Evolutionary conservation across 1,284 basidiomycete species (phyloP).

Genomic region (Coniferiporia weirii): DNA sequence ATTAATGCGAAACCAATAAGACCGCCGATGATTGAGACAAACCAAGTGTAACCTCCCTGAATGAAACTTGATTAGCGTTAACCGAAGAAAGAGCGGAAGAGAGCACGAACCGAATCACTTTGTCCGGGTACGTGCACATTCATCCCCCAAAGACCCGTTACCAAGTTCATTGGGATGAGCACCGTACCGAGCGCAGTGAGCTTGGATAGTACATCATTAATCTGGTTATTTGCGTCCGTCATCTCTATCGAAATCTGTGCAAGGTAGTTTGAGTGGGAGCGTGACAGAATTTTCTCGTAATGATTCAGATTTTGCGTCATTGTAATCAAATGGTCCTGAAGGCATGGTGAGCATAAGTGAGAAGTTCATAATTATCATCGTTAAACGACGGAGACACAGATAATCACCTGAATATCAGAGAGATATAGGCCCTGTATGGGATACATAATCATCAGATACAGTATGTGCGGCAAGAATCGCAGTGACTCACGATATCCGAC

Average conservation of each 20-base stretch:
- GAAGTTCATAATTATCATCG: background rate
- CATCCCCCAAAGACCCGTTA: slow-evolving; percentile 90
- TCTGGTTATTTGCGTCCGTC: slow-evolving; percentile 99
- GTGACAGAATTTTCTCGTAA: slow-evolving; percentile 97
- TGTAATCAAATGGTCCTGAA: slow-evolving; percentile 93
- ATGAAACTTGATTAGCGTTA: slow-evolving; percentile 1
- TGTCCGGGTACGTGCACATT: slow-evolving; percentile 92
- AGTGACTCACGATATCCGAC: slow-evolving; percentile 80
- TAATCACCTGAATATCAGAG: slow-evolving; percentile 75
- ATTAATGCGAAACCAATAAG: slow-evolving; percentile 75
- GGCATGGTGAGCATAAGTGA: slow-evolving; percentile 10
- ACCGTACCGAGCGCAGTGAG: slow-evolving; percentile 97
- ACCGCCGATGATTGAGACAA: slow-evolving; percentile 75
- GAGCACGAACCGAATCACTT: slow-evolving; percentile 37
- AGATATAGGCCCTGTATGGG: slow-evolving; percentile 79
- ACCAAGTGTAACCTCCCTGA: slow-evolving; percentile 63
- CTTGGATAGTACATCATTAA: slow-evolving; percentile 99
- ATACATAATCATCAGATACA: background rate
- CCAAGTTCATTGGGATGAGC: slow-evolving; percentile 93
- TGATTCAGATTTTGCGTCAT: slow-evolving; percentile 99
- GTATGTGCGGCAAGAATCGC: slow-evolving; percentile 1
- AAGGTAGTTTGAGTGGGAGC: slow-evolving; percentile 99
- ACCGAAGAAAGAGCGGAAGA: slow-evolving; percentile 5
- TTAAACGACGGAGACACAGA: background rate
- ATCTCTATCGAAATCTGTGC: slow-evolving; percentile 98